Base-by-base conservation (phyloP, 495 filamentous ascomycete species). In the Aspergillus sclerotiicarbonarius region DNA sequence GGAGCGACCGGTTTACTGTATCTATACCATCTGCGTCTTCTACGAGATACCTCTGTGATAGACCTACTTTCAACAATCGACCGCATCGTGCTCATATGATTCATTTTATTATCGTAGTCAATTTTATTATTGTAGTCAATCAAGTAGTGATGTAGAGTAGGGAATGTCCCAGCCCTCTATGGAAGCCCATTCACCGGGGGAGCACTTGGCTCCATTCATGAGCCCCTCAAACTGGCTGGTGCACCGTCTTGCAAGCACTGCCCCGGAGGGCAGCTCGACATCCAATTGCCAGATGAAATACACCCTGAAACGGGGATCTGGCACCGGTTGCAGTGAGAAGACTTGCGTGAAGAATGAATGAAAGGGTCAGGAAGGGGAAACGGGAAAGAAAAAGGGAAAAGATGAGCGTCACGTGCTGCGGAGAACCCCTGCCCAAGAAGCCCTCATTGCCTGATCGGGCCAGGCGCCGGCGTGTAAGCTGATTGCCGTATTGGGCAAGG, bases 211-310 rank as follows among this genome's bases (percentile, higher is more conserved):
- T 33, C 39, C 52, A 66, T 61, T 76, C 69, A 74, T 78, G 70
- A 66, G 66, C 75, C 70, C 76, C 75, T 79, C 76, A 79, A 79
- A 79, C 76, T 72, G 62, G 69, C 70, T 78, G 76, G 76, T 61
- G 60, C 51, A 70, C 67, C 20, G 64, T 76, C 74, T 77, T 58
- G 75, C 75, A 75, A 74, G 65, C 62, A 63, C 57, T 67, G 51
- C 57, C 56, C 47, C 7, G 19, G 41, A 25, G 47, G 51, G 48
- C 60, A 67, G 63, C 64, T 62, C 63, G 59, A 64, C 65, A 68
- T 63, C 37, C 37, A n/a, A n/a, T 41, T 41, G 13, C 61, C 66
- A 67, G 58, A 45, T 72, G 62, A 59, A 65, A 67, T 71, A 15
- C 56, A 59, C 44, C 25, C 25, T 5, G 41, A 54, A 37, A 15